Evolutionary conservation across 129 eudicot species (phyloP), one percentile per base, ranked within the genome.

Genomic region (Flaveria brownii): DNA sequence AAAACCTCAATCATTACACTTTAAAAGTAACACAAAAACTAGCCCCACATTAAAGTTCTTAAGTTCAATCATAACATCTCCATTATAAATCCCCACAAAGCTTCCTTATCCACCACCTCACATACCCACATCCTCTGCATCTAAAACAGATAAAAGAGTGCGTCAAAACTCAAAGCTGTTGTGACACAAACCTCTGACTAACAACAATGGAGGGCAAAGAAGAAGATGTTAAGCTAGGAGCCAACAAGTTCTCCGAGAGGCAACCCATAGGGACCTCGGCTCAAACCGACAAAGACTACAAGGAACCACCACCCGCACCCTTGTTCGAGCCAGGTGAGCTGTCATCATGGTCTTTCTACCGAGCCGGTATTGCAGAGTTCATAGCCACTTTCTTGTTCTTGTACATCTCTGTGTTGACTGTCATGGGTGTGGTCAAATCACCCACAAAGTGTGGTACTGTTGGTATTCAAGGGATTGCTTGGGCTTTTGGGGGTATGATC

Each of bases 401-500:
- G 77, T 91, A 91, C 74, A 83, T 91, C 73, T 78, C 89, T 9
- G 76, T 91, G 16, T 82, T 89, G 88, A 92, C 97, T 59, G 97
- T 92, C 4, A 89, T 92, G 90, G 97, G 97, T 28, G 87, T 85
- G 23, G 70, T 59, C 2, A 80, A 84, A 3, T 74, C 88, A 4
- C 80, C 83, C 12, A 83, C 74, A 30, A 85, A 79, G 89, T 92
- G 97, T 80, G 89, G 92, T 13, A 83, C 96, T 65, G 97, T 91
- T 77, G 97, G 96, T 22, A 85, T 91, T 77, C 97, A 91, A 82
- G 97, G 97, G 0, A 88, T 91, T 86, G 97, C 97, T 82, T 91
- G 97, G 97, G 97, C 93, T 61, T 91, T 91, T 87, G 97, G 97
- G 77, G 96, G 96, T 59, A 89, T 92, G 96, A 92, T 92, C 84